Evolutionary conservation across 1,284 basidiomycete genomes (phyloP), one percentile per base, ranked within the genome.

Genomic region (Golubevia pallescens): DNA sequence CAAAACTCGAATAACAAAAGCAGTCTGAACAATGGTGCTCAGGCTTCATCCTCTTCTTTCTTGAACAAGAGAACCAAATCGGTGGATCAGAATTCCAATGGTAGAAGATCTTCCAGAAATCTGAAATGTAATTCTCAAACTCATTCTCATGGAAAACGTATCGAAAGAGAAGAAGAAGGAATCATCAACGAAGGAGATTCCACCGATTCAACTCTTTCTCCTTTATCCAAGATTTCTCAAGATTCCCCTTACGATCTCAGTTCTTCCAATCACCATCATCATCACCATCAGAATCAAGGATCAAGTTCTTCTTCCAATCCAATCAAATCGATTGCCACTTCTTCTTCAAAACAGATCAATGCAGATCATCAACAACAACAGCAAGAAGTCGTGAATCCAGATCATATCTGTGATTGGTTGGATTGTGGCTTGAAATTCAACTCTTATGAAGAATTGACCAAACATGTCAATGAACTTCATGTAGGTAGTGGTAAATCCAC

Each of bases 401-500:
- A 57, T 57, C 72, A 77, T 42, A 34, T 63, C 10, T 82, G 81
- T 61, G 75, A 77, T 57, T 84, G 81, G 81, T 74, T 63, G 16
- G 78, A 73, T 16, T 84, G 81, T 59, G 61, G 62, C 0, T 58
- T 65, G 1, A 13, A 7, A 16, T 82, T 82, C 38, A 57, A 59
- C 28, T 67, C 68, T 16, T 73, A 80, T 51, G 61, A 67, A 5
- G 66, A 66, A 3, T 75, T 84, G 13, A 82, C 80, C 1, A 69
- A 71, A 7, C 82, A 85, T 63, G 74, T 85, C 38, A 66, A 68
- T 13, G 53, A 57, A 0, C 73, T 34, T 7, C 82, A 85, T 52
- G 73, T 85, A 2, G 82, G 82, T 1, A 68, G 65, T 0, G 81
- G 82, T 13, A 77, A 80, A 55, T 69, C 70, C n/a, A 57, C 67